Base-by-base conservation (phyloP, 306 rosid species). In the Trifolium pratense region DNA sequence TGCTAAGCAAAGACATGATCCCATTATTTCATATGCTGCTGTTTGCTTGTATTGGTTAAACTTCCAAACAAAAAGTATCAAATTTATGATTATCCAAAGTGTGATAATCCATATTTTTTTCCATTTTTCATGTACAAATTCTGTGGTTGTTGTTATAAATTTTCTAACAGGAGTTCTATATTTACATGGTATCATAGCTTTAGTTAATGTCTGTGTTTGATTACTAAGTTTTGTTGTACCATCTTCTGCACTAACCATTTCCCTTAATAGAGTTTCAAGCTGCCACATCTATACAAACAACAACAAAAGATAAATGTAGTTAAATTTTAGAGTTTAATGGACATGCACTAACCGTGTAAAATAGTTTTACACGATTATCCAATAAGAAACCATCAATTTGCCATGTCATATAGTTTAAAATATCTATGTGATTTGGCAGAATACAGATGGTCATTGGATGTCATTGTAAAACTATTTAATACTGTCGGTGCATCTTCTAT, bases 1-100 rank as follows among this genome's bases (percentile, higher is more conserved):
- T 71, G 98, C 98, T 14, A 76, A 23, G 82, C 98, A 94, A 37
- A 94, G 42, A 62, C 98, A 94, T 25, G 70, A 36, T 12, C 98
- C 98, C 98, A 94, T 91, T 79, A 94, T 66, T 75, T 86, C 32
- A 73, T 62, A 91, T 21, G 86, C 86, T 15, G 43, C 75, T 60
- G 2, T 79, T 0, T 83, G 21, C 81, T 68, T 78, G 79, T 94
- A 94, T 75, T 91, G 80, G 2, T 2, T 1, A 72, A 76, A 94
- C 75, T 94, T 94, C 97, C 97, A 91, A 11, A 43, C 0, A 61
- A 66, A 91, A 26, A 94, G 92, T 26, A 20, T 70, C 3, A 81
- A 18, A 83, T 94, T 94, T 17, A 88, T 77, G 36, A 23, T 59
- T 37, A 91, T 25, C 97, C 96, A 94, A 8, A 87, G 53, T 31